These are phyloP conservation scores for Penicillium coprophilum DNA, from an alignment of 495 filamentous ascomycete species.

Conservation along the genomic window DNA sequence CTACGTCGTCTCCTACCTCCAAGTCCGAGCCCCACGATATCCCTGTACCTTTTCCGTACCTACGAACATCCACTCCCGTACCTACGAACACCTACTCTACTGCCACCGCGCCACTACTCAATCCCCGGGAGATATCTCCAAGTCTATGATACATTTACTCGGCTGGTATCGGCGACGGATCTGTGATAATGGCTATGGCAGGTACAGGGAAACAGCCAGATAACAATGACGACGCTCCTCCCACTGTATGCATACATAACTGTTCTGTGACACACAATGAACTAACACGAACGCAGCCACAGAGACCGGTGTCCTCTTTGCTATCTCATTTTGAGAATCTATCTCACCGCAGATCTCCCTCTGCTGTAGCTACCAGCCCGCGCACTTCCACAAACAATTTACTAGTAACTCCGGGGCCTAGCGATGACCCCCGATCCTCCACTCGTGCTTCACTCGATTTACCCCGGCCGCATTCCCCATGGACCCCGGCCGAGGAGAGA, in stretches of 20 bases:
- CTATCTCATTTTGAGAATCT: conserved; percentile 92
- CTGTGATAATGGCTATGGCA: conserved; percentile 41
- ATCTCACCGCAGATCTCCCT: conserved; percentile 50
- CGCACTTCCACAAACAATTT: conserved; percentile 37
- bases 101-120: neutral
- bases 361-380: conserved; percentile 30
- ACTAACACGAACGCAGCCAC: conserved; percentile 19
- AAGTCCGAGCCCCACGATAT: conserved; percentile 9
- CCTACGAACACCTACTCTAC: conserved; percentile 10
- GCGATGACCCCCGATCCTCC: conserved; percentile 48
- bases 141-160: conserved; percentile 36
- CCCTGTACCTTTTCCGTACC: conserved; percentile 13
- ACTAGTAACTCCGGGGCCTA: conserved; percentile 39
- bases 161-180: conserved; percentile 28
- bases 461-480: conserved; percentile 46
- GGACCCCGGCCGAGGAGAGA: conserved; percentile 36
- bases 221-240: conserved; percentile 41
- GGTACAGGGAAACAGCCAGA: conserved; percentile 37
- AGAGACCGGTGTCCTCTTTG: conserved; percentile 85
- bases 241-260: conserved; percentile 44
- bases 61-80: conserved; percentile 9
- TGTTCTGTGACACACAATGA: conserved; percentile 16
- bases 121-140: conserved; percentile 9
- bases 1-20: conserved; percentile 6
- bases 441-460: conserved; percentile 54